Conservation (phyloP, 2,329 filamentous ascomycete genomes). For the Rutstroemia sp. region DNA sequence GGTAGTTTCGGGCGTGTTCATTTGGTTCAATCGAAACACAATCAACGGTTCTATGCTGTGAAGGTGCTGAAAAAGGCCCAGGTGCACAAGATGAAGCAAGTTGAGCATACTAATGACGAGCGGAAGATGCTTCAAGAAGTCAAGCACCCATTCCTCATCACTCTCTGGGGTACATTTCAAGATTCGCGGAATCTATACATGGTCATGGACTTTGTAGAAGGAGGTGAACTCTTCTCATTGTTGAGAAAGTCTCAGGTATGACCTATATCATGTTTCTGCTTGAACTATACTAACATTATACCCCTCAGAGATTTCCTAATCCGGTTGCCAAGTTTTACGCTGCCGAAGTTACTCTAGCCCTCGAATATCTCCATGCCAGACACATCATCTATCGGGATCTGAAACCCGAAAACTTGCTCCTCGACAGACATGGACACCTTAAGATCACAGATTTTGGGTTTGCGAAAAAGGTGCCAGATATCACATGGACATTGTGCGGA, state of each 20-base stretch:
- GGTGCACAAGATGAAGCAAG: slow-evolving; percentile 99
- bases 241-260: slow-evolving; percentile 81
- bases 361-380: slow-evolving; percentile 90
- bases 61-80: slow-evolving; percentile 98
- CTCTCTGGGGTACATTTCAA: slow-evolving; percentile 96
- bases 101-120: slow-evolving; percentile 98
- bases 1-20: slow-evolving; percentile 96
- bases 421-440: slow-evolving; percentile 87
- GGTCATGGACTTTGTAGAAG: slow-evolving; percentile 99
- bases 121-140: slow-evolving; percentile 91
- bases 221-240: slow-evolving; percentile 92
- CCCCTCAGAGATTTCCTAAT: slow-evolving; percentile 81
- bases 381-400: slow-evolving; percentile 98
- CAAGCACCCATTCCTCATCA: slow-evolving; percentile 96
- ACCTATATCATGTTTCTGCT: neutral
- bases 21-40: slow-evolving; percentile 94
- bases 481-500: slow-evolving; percentile 97
- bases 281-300: slow-evolving; percentile 7
- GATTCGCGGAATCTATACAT: slow-evolving; percentile 95
- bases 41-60: slow-evolving; percentile 95
- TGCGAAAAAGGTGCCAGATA: slow-evolving; percentile 95
- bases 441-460: slow-evolving; percentile 99
- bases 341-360: slow-evolving; percentile 87
- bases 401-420: slow-evolving; percentile 87
- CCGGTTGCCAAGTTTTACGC: slow-evolving; percentile 99